Base-by-base conservation (phyloP, 768 basidiomycete genomes). In the Tricholoma bakamatsutake region DNA sequence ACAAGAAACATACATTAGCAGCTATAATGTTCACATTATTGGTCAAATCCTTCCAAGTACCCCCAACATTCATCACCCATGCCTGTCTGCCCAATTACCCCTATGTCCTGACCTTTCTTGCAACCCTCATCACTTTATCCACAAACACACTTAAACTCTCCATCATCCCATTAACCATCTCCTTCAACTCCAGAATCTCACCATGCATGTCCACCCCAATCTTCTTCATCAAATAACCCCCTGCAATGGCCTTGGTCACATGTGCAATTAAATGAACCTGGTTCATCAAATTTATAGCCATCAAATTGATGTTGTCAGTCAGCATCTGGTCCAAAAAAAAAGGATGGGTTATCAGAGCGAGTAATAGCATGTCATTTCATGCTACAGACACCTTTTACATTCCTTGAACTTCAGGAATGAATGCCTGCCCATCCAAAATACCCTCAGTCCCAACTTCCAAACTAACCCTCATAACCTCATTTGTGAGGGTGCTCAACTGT, bases 1-100 rank as follows among this genome's bases (percentile, higher is more conserved):
- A 35, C 37, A 30, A 35, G n/a, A n/a, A 13, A 77, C 84, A 58
- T 61, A 91, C 88, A 64, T 97, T 97, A 42, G 84, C 84, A 42
- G 93, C 21, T 3, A 24, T 24, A 3, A 24, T 3, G 3, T 24
- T 24, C 21, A 24, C 21, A 24, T 24, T 24, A 93, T 94, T 91
- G 47, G 93, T 95, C 73, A 98, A 76, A 66, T 93, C 90, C 76
- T 93, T 93, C 97, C 97, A 98, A 0, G 92, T 96, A 49, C 97
- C 97, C 56, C 91, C 91, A 43, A 99, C 93, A 65, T 93, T 90
- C 59, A 86, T 88, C 35, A 98, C 97, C 52, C 87, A 80, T 1
- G 96, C 97, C 64, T 96, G 94, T 24, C 21, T 3, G 3, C 21
- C 21, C 21, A 24, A 24, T 24, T 3, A 24, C 21, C 21, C 21